Evolutionary conservation across 148 eudicot species (phyloP).

Genomic region (Rhododendron ovatum): DNA sequence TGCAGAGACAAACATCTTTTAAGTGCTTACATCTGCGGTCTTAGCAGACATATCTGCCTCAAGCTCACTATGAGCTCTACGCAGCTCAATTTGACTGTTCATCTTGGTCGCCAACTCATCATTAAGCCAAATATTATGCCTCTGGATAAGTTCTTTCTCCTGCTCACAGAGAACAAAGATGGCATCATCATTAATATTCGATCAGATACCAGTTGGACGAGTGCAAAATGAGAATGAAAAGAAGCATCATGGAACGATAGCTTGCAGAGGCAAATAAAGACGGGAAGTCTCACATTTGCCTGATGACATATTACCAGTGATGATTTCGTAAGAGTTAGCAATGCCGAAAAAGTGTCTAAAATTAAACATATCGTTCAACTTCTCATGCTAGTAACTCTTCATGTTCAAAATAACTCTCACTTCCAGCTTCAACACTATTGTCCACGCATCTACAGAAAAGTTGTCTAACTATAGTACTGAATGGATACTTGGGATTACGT

Average conservation of each 20-base stretch:
- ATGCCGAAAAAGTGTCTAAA: not conserved
- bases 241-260: not conserved
- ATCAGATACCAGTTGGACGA: not conserved
- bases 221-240: not conserved
- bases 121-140: conserved; percentile 89
- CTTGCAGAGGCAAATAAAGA: not conserved
- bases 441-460: not conserved
- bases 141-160: conserved; percentile 92
- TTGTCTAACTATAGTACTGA: not conserved
- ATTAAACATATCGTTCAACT: not conserved
- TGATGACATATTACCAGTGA: not conserved
- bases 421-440: not conserved
- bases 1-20: not conserved
- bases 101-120: conserved; percentile 71
- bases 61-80: conserved; percentile 53
- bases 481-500: not conserved
- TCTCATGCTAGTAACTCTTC: not conserved
- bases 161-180: conserved; percentile 21
- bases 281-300: not conserved
- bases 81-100: conserved; percentile 53
- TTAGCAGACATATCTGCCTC: conserved; percentile 80
- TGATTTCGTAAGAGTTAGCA: not conserved
- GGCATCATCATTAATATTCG: not conserved
- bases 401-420: not conserved
- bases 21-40: conserved; percentile 56